Evolutionary conservation across 202 grass and related monocot genomes (phyloP).

Genomic region (Carex sylvatica): DNA sequence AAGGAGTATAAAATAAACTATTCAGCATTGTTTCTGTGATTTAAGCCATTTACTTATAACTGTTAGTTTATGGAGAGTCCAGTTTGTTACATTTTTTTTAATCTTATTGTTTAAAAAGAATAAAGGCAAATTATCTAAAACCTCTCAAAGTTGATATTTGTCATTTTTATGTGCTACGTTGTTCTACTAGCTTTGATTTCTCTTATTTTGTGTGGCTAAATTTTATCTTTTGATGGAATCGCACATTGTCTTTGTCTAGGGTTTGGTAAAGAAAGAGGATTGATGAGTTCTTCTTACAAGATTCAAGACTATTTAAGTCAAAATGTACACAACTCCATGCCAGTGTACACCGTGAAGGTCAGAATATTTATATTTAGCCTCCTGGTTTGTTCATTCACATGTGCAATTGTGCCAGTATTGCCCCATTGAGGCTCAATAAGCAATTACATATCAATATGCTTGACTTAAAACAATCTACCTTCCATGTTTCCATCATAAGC

Average conservation of each 20-base stretch:
- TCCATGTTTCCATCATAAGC: not conserved
- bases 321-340: not conserved
- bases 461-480: not conserved
- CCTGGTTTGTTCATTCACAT: not conserved
- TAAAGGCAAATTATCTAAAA: not conserved
- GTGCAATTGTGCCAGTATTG: not conserved
- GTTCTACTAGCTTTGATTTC: not conserved
- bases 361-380: not conserved
- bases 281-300: conserved; percentile 26
- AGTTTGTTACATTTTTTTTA: not conserved
- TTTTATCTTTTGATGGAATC: not conserved
- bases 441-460: not conserved
- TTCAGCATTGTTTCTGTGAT: not conserved
- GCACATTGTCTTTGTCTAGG: not conserved
- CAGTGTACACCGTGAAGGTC: conserved; percentile 27
- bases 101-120: not conserved
- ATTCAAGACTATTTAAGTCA: conserved; percentile 9
- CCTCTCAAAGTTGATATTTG: not conserved
- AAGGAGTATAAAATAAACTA: not conserved
- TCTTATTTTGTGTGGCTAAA: not conserved
- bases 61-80: not conserved
- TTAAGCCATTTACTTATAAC: not conserved
- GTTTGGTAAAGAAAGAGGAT: conserved; percentile 20
- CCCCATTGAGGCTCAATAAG: not conserved
- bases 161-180: not conserved